Base-by-base conservation (phyloP, 1,284 basidiomycete genomes). In the Apiotrichum sp. region DNA sequence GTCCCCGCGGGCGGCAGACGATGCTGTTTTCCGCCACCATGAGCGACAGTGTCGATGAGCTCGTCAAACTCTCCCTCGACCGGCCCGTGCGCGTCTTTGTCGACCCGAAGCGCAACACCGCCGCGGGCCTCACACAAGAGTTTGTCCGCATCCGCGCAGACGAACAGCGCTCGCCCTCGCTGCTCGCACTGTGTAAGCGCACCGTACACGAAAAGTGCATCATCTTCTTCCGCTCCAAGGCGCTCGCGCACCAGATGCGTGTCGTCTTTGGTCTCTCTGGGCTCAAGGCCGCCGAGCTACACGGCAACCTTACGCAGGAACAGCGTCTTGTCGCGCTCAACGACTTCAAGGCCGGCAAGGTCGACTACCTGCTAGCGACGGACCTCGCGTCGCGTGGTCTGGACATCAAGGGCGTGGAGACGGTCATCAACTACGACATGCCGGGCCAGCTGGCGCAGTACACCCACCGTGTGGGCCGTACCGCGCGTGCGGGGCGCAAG, bases 11-110 rank as follows among this genome's bases (percentile, higher is more conserved):
- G 13, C 84, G 95, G 41, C 95, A 98, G 75, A 97, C 95, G 3
- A 96, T 98, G 92, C 81, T 98, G 32, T 98, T 98, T 77, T 96
- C 92, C 0, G 95, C 95, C 1, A 98, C 95, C 1, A 97, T 98
- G 87, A 96, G 92, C 2, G 95, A 98, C 75, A 87, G 87, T 1
- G 88, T 98, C 7, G 92, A 97, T 68, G 87, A 93, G 70, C 83
- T 98, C 44, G 88, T 97, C 55, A 85, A 85, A 67, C 88, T 98
- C 81, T 91, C 89, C 14, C 80, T 98, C 48, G 86, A 90, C 70
- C 89, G 87, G 71, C 95, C 95, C 3, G 89, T 95, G 31, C 83
- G 93, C 42, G 81, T 98, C 33, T 98, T 98, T 72, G 93, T 98
- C 36, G 95, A 98, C 71, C 90, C 91, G 6, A 93, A 93, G 73